phyloP scores from a whole-genome alignment of 1,284 basidiomycete genomes.

The Boletellus deceptivus region DNA sequence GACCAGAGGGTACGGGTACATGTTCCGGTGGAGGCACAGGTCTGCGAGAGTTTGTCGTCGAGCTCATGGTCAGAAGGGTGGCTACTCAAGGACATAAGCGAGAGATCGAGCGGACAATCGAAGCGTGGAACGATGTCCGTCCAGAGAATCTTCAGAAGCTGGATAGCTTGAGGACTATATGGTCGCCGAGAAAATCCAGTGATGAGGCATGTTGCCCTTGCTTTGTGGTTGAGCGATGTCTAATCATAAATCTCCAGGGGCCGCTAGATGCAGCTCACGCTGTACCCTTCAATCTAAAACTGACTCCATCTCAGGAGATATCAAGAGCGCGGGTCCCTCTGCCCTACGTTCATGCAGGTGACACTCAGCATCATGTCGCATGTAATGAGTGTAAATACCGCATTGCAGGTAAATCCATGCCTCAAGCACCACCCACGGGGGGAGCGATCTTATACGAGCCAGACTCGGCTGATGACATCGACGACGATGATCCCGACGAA shows the following conservation, averaged over 20 bases:
- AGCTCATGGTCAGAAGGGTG: conserved; percentile 53
- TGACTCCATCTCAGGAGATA: conserved; percentile 82
- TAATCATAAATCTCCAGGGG: conserved; percentile 28
- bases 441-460: conserved; percentile 71
- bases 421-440: conserved; percentile 10
- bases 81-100: conserved; percentile 42
- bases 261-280: conserved; percentile 59
- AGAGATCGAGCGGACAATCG: conserved; percentile 57
- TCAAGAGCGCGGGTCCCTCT: conserved; percentile 79
- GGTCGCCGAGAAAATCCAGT: conserved; percentile 36
- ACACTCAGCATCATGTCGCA: conserved; percentile 14
- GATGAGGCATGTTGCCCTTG: conserved; percentile 41
- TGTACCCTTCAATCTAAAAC: conserved; percentile 79
- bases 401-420: conserved; percentile 27
- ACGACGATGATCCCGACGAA: conserved; percentile 89
- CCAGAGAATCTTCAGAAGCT: conserved; percentile 50
- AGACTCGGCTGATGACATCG: conserved; percentile 85
- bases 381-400: conserved; percentile 3
- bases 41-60: conserved; percentile 54
- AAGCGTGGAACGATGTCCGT: conserved; percentile 54
- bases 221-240: not conserved
- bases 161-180: conserved; percentile 47
- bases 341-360: conserved; percentile 84
- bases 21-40: conserved; percentile 31
- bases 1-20: conserved; percentile 50